These are phyloP conservation scores for Malassezia dermatis DNA, from an alignment of 1,284 basidiomycete species.

Conservation along the genomic window DNA sequence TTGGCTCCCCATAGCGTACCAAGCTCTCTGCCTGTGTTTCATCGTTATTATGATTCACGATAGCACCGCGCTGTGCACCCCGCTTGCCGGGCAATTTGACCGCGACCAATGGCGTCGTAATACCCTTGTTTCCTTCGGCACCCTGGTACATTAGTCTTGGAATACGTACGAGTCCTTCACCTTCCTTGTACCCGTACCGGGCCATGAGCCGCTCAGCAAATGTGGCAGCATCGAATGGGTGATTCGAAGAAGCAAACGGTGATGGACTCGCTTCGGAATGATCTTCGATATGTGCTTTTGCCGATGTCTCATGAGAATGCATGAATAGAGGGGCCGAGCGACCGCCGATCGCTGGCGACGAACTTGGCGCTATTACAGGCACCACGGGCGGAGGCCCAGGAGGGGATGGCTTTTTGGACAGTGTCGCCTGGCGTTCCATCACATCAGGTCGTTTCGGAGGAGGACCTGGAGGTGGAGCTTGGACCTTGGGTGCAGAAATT, in stretches of 20 bases:
- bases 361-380: background rate
- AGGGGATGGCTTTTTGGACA: background rate
- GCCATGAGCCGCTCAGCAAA: slow-evolving; percentile 36
- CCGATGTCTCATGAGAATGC: background rate
- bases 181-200: slow-evolving; percentile 29
- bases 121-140: slow-evolving; percentile 32
- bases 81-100: background rate
- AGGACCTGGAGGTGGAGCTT: slow-evolving; percentile 15
- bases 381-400: background rate
- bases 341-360: too few relatives aligned
- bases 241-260: background rate
- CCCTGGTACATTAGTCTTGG: slow-evolving; percentile 12
- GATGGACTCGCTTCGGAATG: background rate
- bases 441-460: slow-evolving; percentile 17
- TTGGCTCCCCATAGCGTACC: slow-evolving; percentile 16
- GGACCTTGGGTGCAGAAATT: too few relatives aligned
- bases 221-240: slow-evolving; percentile 4
- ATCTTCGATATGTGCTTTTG: background rate
- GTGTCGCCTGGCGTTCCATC: background rate
- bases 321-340: background rate
- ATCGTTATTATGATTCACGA: slow-evolving; percentile 16
- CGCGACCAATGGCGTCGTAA: slow-evolving; percentile 21
- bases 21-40: slow-evolving; percentile 2
- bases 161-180: slow-evolving; percentile 23
- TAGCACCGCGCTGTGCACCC: slow-evolving; percentile 2